Evolutionary conservation across 768 basidiomycete genomes (phyloP), one percentile per base, ranked within the genome.

Genomic region (Fibroporia radiculosa): DNA sequence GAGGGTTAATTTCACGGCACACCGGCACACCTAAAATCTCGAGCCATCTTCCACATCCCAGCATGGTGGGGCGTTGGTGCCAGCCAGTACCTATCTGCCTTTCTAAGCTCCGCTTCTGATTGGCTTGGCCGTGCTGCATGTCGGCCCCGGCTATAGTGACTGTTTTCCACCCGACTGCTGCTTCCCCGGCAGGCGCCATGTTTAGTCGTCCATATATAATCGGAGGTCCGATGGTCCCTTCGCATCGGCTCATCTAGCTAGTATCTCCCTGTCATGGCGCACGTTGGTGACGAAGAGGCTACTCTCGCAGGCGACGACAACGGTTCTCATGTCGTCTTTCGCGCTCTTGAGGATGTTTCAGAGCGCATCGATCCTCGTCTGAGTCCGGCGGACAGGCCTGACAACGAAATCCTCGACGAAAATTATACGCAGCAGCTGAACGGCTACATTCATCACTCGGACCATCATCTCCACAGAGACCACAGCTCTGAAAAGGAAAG

Each of bases 341-440:
- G 47, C 14, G 42, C 42, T 13, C 42, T 48, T 8, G 43, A 50
- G 12, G 48, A 52, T 19, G 56, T 53, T 18, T 43, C 50, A 7
- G 54, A 71, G 40, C 56, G 62, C 4, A 61, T 70, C 34, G 71
- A 73, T 52, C 66, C 69, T 10, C 60, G 67, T 33, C 50, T 71
- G 25, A 59, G 57, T 41, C 44, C 65, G 4, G 49, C 56, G 3
- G 61, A 63, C 11, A 52, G 58, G 16, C 62, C 67, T 6, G 53
- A 52, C 40, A 56, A 60, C 29, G 59, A 62, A 1, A 55, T 59
- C 27, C 53, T 67, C 19, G 69, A 70, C 43, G 59, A 64, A 44
- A 50, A 51, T 13, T 53, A 67, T n/a, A 51, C 53, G 4, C 58
- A 54, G 10, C 64, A 66, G 37, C 50, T 68, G 5, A 58, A 54